These are phyloP conservation scores for Hyphodiscus sp. DNA, from an alignment of 2,329 filamentous ascomycete species.

Conservation along the genomic window DNA sequence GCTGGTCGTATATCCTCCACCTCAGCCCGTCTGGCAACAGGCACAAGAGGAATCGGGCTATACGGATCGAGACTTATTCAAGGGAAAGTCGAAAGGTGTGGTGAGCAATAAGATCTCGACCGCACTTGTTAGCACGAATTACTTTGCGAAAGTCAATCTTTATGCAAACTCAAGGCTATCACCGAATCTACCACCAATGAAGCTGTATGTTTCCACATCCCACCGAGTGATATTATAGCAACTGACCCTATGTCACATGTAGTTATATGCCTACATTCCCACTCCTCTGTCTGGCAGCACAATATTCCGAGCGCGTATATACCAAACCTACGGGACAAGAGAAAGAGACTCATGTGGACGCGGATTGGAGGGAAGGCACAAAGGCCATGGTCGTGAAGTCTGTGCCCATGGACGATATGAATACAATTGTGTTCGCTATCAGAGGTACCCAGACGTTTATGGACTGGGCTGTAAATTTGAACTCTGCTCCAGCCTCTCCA, in stretches of 20 bases:
- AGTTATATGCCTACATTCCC: constrained; percentile 71
- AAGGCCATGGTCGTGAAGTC: constrained; percentile 84
- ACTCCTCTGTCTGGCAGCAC: constrained; percentile 70
- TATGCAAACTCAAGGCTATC: constrained; percentile 75
- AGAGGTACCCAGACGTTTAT: constrained; percentile 73
- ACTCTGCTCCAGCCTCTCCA: constrained; percentile 60
- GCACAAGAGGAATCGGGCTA: constrained; percentile 16
- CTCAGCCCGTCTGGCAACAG: constrained; percentile 15
- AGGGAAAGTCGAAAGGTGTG: constrained; percentile 30
- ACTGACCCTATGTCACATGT: background rate
- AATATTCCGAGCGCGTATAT: constrained; percentile 72
- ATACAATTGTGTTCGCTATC: constrained; percentile 77
- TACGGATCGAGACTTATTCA: constrained; percentile 11
- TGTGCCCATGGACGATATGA: constrained; percentile 68
- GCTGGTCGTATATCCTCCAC: constrained; percentile 30
- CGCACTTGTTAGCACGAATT: constrained; percentile 42
- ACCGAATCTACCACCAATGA: constrained; percentile 57
- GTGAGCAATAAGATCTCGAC: constrained; percentile 32
- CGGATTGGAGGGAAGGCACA: constrained; percentile 67
- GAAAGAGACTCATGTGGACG: constrained; percentile 60
- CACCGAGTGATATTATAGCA: constrained; percentile 3
- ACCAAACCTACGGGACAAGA: constrained; percentile 55
- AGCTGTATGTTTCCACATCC: constrained; percentile 43
- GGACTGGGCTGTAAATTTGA: constrained; percentile 83
- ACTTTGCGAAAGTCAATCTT: constrained; percentile 70